A percentile compares a stretch with the other conserved stretches of the same genome.
Conservation (phyloP, 2,329 filamentous ascomycete genomes). For the Beauveria rudraprayagi region DNA sequence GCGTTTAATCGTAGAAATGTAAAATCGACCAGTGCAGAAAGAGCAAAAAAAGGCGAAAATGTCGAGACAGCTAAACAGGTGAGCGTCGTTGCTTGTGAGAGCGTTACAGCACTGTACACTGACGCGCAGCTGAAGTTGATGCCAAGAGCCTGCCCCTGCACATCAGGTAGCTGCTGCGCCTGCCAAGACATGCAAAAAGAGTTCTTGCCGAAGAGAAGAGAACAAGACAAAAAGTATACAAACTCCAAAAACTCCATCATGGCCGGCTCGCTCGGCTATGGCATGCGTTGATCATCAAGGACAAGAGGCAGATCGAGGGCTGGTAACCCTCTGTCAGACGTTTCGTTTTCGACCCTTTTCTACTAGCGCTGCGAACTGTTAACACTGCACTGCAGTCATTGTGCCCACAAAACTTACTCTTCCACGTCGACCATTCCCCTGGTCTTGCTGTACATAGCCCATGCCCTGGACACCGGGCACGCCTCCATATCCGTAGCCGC, state of each 20-base stretch:
- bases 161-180: not conserved
- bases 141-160: conserved; percentile 5
- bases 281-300: conserved; percentile 10
- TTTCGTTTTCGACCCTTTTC: not conserved
- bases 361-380: conserved; percentile 6
- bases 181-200: not conserved
- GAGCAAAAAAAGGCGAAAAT: not conserved
- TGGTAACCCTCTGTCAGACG: not conserved
- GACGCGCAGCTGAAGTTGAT: not conserved
- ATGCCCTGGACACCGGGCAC: conserved; percentile 39
- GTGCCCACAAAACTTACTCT: conserved; percentile 37
- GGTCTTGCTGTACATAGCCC: conserved; percentile 49
- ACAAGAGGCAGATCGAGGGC: not conserved
- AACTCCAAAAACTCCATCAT: conserved; percentile 11
- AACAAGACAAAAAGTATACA: not conserved
- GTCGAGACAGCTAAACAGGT: not conserved
- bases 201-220: not conserved
- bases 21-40: not conserved
- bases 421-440: conserved; percentile 48
- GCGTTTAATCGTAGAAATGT: conserved; percentile 9
- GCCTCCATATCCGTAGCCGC: conserved; percentile 37
- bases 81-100: not conserved
- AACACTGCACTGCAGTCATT: conserved; percentile 8
- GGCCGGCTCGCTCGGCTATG: conserved; percentile 7
- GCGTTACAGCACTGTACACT: not conserved